Percentiles rank a stretch among this genome's conserved stretches.
These are phyloP conservation scores for Fusarium hainanense DNA, from an alignment of 2,329 filamentous ascomycete species.

Conservation along the genomic window DNA sequence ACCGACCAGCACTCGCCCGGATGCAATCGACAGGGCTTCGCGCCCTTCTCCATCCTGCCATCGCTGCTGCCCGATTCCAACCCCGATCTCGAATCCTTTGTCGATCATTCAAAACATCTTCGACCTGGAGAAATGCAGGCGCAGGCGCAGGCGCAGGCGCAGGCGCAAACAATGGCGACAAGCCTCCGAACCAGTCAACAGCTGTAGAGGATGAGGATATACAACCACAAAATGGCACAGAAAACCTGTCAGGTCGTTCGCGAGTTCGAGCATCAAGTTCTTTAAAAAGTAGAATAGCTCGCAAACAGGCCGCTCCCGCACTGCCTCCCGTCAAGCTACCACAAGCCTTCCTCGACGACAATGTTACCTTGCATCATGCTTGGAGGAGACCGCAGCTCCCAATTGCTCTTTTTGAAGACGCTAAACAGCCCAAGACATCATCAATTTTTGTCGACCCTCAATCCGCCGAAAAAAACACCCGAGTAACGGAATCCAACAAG, in stretches of 20 bases:
- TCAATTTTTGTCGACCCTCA: conserved; percentile 45
- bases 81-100: conserved; percentile 32
- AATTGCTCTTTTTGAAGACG: conserved; percentile 48
- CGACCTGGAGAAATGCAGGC: conserved; percentile 33
- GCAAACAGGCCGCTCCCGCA: conserved; percentile 51
- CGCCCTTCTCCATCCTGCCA: conserved; percentile 45
- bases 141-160: conserved; percentile 25
- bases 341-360: conserved; percentile 64
- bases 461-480: conserved; percentile 36
- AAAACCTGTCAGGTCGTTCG: conserved; percentile 44
- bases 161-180: conserved; percentile 42
- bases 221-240: conserved; percentile 46
- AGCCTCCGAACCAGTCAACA: conserved; percentile 44
- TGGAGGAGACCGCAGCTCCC: conserved; percentile 47
- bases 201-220: conserved; percentile 44
- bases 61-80: conserved; percentile 42
- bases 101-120: conserved; percentile 41
- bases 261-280: conserved; percentile 42
- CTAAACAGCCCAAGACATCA: conserved; percentile 48
- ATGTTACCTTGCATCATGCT: conserved; percentile 55
- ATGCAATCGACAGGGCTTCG: conserved; percentile 49
- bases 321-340: conserved; percentile 67
- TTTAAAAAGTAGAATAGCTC: conserved; percentile 48
- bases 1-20: conserved; percentile 43
- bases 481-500: conserved; percentile 41